Conservation (phyloP, 108 stramenopile species). For the Hondaea fermentalgiana region DNA sequence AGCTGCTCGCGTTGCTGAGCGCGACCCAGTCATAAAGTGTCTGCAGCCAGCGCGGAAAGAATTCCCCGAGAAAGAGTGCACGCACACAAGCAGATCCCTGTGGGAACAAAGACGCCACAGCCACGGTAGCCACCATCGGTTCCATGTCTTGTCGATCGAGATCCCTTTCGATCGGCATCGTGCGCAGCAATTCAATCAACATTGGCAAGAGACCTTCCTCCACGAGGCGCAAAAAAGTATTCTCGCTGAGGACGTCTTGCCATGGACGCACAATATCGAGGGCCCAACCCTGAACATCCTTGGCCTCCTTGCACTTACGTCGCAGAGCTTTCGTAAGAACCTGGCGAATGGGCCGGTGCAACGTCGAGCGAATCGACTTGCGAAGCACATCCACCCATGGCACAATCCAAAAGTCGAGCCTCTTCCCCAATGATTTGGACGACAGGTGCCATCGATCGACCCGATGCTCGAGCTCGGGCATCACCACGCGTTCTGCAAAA, state of each 20-base stretch:
- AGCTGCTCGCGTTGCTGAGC: not conserved
- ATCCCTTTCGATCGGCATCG: not conserved
- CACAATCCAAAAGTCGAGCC: conserved; percentile 1
- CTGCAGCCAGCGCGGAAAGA: not conserved
- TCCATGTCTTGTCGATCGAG: no score
- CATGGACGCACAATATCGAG: not conserved
- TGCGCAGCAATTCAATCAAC: not conserved
- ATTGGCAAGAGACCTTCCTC: not conserved
- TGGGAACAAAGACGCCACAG: not conserved
- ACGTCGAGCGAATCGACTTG: not conserved
- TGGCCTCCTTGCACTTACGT: not conserved
- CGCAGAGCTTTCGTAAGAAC: not conserved
- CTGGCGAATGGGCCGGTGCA: not conserved
- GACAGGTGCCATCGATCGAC: not conserved
- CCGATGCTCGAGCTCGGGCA: not conserved
- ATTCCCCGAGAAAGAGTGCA: not conserved
- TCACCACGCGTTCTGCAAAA: not conserved
- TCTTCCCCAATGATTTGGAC: not conserved
- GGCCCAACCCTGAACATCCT: not conserved
- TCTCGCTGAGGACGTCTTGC: not conserved
- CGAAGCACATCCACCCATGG: not conserved
- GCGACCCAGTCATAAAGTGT: not conserved
- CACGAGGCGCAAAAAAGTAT: not conserved
- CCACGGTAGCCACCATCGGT: no score
- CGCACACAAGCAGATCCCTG: not conserved